Evolutionary conservation across 345 rosid genomes (phyloP).

Genomic region (Arabis alpina): DNA sequence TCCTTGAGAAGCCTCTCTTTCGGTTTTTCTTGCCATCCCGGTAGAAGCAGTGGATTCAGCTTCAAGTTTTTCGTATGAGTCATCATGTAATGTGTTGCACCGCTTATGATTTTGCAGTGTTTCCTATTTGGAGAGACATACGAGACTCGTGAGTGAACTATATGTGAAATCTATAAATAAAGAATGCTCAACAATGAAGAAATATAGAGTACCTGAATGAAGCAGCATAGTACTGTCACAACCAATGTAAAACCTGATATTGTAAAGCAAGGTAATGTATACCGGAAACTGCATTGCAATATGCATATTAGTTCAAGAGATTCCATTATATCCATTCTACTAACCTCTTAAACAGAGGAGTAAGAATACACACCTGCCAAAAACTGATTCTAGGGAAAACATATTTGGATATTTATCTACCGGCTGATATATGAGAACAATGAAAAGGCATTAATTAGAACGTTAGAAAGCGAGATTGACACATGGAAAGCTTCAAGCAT

Average conservation of each 20-base stretch:
- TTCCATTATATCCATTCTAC: background rate
- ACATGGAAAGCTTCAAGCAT: slow-evolving; percentile 11
- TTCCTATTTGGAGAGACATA: slow-evolving; percentile 52
- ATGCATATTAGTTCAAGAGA: background rate
- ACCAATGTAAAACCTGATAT: slow-evolving; percentile 67
- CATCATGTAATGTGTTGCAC: slow-evolving; percentile 37
- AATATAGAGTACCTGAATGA: slow-evolving; percentile 50
- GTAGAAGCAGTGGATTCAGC: slow-evolving; percentile 37
- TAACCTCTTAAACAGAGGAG: slow-evolving; percentile 2
- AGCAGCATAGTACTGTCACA: slow-evolving; percentile 59
- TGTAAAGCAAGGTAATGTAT: slow-evolving; percentile 69
- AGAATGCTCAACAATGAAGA: slow-evolving; percentile 10
- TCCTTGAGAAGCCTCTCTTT: slow-evolving; percentile 40
- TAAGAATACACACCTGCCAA: slow-evolving; percentile 60
- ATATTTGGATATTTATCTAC: slow-evolving; percentile 76
- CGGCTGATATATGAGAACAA: slow-evolving; percentile 53
- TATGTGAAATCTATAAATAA: background rate
- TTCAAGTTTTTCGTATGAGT: slow-evolving; percentile 58
- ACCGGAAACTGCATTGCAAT: slow-evolving; percentile 71
- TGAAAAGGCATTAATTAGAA: slow-evolving; percentile 4
- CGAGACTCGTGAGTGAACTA: slow-evolving; percentile 1
- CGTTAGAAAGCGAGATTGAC: background rate
- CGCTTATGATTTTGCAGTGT: slow-evolving; percentile 64
- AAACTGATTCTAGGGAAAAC: slow-evolving; percentile 69
- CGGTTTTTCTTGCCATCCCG: slow-evolving; percentile 30